A percentile compares a stretch with the other conserved stretches of the same genome.
These are phyloP conservation scores for Aegilops tauschii DNA, from an alignment of 176 grass and related monocot genomes.

Conservation along the genomic window DNA sequence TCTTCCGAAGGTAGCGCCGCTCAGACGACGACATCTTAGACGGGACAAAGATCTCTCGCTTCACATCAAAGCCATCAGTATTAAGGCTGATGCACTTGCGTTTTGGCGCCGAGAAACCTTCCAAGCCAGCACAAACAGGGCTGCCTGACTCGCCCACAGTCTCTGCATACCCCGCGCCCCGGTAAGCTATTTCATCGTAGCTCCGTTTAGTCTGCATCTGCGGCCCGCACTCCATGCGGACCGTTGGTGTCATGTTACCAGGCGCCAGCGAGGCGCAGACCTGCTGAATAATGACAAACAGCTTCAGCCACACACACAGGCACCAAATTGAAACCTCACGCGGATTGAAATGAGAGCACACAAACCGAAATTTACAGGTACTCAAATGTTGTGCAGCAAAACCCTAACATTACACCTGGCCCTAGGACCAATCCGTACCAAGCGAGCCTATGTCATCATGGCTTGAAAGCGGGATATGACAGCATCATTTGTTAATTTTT, in stretches of 20 bases:
- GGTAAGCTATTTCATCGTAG: slow-evolving; percentile 40
- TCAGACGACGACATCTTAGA: slow-evolving; percentile 66
- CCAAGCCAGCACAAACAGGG: slow-evolving; percentile 50
- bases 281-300: slow-evolving; percentile 12
- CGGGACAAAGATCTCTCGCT: slow-evolving; percentile 52
- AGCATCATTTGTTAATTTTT: too few species aligned
- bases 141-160: slow-evolving; percentile 58
- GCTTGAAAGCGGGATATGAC: too few species aligned
- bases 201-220: slow-evolving; percentile 51
- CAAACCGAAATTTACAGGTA: background rate
- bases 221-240: slow-evolving; percentile 49
- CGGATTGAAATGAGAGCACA: background rate
- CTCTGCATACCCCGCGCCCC: slow-evolving; percentile 28
- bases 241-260: slow-evolving; percentile 56
- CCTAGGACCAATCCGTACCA: background rate
- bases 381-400: background rate
- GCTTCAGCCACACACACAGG: background rate
- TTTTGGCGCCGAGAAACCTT: slow-evolving; percentile 59
- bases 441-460: background rate
- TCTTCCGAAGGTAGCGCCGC: slow-evolving; percentile 58
- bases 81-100: slow-evolving; percentile 88
- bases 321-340: background rate
- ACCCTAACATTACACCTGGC: slow-evolving; percentile 12
- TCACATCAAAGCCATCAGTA: slow-evolving; percentile 48
- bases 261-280: slow-evolving; percentile 42